Evolutionary conservation across 2,329 filamentous ascomycete species (phyloP).

Genomic region (Arthrobotrys pseudoclavata): DNA sequence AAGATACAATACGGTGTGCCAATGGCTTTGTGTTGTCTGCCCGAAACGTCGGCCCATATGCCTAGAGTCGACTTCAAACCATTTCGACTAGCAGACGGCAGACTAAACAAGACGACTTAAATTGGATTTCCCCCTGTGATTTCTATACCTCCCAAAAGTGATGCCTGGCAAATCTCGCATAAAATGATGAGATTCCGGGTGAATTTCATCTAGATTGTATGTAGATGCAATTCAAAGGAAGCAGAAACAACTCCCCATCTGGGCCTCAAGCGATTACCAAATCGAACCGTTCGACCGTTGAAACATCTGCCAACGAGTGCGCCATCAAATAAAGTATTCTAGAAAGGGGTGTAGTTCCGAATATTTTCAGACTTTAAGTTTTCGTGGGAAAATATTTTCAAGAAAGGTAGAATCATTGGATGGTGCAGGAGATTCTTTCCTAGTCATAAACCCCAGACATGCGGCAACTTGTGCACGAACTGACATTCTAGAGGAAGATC

Average conservation of each 20-base stretch:
- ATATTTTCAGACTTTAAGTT: background rate
- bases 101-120: background rate
- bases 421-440: background rate
- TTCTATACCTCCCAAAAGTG: background rate
- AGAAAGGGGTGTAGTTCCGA: conserved; percentile 3
- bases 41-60: background rate
- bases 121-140: background rate
- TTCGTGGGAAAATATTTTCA: background rate
- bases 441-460: background rate
- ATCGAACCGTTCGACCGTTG: background rate
- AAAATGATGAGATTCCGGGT: background rate
- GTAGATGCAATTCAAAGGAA: background rate
- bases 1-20: background rate
- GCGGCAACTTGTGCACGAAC: conserved; percentile 15
- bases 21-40: background rate
- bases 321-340: background rate
- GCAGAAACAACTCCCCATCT: conserved; percentile 30
- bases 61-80: background rate
- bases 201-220: background rate
- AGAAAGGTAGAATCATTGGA: background rate
- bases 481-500: background rate
- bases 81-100: background rate
- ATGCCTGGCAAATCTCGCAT: background rate
- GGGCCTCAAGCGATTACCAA: background rate
- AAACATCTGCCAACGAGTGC: conserved; percentile 2